A percentile compares a stretch with the other conserved stretches of the same genome.
Evolutionary conservation across 352 stramenopile species (phyloP).

Genomic region (Phytophthora cryptogea): DNA sequence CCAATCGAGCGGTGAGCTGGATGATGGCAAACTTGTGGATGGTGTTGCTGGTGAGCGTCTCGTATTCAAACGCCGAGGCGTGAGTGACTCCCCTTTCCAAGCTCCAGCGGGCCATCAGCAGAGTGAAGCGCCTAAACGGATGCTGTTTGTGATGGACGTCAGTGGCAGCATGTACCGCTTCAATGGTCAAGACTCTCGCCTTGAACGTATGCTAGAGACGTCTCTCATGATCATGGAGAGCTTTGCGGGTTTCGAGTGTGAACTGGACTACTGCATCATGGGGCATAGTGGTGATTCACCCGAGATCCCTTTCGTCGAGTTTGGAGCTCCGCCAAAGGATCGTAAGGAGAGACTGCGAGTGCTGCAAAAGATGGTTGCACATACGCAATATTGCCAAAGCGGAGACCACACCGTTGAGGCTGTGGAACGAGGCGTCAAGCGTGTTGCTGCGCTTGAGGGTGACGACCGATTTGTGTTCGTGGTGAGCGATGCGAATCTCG

Average conservation of each 20-base stretch:
- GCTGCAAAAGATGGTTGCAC: constrained; percentile 93
- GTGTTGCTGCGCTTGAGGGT: constrained; percentile 60
- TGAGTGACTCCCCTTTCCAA: constrained; percentile 62
- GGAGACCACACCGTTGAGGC: constrained; percentile 95
- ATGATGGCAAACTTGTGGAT: constrained; percentile 95
- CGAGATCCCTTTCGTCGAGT: constrained; percentile 91
- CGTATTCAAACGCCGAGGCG: constrained; percentile 93
- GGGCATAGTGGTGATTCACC: constrained; percentile 91
- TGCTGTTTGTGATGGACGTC: constrained; percentile 94
- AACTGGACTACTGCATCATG: constrained; percentile 93
- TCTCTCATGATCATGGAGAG: constrained; percentile 97
- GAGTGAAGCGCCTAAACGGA: constrained; percentile 64
- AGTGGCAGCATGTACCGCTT: constrained; percentile 94
- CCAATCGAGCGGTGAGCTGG: constrained; percentile 94
- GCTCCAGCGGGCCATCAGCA: constrained; percentile 24
- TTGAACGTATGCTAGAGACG: constrained; percentile 93
- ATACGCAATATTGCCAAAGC: constrained; percentile 94
- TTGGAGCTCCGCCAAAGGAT: constrained; percentile 77
- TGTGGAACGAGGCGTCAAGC: constrained; percentile 80
- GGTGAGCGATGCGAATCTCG: constrained; percentile 95
- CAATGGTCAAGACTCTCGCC: constrained; percentile 92
- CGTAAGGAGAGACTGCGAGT: constrained; percentile 91
- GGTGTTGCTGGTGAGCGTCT: constrained; percentile 90
- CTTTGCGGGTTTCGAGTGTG: constrained; percentile 87
- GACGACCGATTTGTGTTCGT: constrained; percentile 92